A percentile compares a stretch with the other conserved stretches of the same genome.
Evolutionary conservation across 345 rosid genomes (phyloP).

Genomic region (Gossypium thurberi): DNA sequence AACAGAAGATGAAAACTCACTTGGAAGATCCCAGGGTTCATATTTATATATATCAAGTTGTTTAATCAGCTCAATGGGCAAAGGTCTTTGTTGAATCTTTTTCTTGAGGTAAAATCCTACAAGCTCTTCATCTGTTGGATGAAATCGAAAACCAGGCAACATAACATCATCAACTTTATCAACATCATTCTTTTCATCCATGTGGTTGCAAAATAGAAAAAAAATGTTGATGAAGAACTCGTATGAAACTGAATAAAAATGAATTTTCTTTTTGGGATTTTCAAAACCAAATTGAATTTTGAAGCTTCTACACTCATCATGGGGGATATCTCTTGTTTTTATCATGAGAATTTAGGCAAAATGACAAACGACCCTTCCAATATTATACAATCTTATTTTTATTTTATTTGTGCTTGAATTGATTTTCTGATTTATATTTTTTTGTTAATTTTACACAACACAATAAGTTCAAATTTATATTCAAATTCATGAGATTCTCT

Average conservation of each 20-base stretch:
- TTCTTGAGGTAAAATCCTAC: slow-evolving; percentile 71
- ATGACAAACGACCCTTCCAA: slow-evolving; percentile 48
- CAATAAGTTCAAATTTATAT: slow-evolving; percentile 22
- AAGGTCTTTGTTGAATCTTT: slow-evolving; percentile 55
- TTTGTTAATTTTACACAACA: not conserved
- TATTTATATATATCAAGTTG: slow-evolving; percentile 87
- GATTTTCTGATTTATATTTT: slow-evolving; percentile 18
- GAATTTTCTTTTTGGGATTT: slow-evolving; percentile 12
- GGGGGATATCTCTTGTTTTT: slow-evolving; percentile 10
- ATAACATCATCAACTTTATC: slow-evolving; percentile 63
- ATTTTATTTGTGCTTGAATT: not conserved
- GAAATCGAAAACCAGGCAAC: slow-evolving; percentile 85
- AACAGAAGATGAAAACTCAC: slow-evolving; percentile 32
- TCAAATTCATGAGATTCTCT: slow-evolving; percentile 19
- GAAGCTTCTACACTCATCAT: not conserved
- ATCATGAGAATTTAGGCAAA: slow-evolving; percentile 21
- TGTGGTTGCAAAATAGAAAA: not conserved
- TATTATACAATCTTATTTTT: slow-evolving; percentile 13
- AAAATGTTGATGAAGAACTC: not conserved
- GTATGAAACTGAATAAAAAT: slow-evolving; percentile 10
- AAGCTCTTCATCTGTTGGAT: slow-evolving; percentile 94
- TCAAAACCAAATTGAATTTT: slow-evolving; percentile 21
- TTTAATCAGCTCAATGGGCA: slow-evolving; percentile 76
- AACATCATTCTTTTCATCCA: slow-evolving; percentile 43
- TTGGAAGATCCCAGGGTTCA: slow-evolving; percentile 97